Percentiles rank a stretch among this genome's conserved stretches.
These are phyloP conservation scores for Rutstroemia sp. DNA, from an alignment of 2,329 filamentous ascomycete genomes.

Conservation along the genomic window DNA sequence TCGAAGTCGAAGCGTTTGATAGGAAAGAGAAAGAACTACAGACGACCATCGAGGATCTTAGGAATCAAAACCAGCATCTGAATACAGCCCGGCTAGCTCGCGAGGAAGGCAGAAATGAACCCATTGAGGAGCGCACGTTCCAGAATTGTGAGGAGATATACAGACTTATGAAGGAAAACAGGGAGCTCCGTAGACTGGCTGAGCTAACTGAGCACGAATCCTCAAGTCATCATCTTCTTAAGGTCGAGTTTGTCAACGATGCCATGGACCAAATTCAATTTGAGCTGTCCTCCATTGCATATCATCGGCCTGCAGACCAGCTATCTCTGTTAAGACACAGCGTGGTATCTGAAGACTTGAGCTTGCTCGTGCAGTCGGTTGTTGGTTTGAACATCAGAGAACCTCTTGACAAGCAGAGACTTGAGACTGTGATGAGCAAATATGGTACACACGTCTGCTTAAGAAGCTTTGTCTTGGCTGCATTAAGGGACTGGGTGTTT, in stretches of 20 bases:
- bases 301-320: not conserved
- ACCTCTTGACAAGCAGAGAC: not conserved
- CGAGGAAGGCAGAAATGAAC: not conserved
- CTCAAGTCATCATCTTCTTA: not conserved
- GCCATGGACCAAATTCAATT: conserved; percentile 8
- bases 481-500: conserved; percentile 14
- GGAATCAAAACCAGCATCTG: not conserved
- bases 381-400: not conserved
- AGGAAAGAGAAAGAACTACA: not conserved
- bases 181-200: not conserved
- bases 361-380: not conserved
- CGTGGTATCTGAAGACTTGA: not conserved
- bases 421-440: not conserved
- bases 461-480: conserved; percentile 4
- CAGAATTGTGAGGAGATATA: not conserved
- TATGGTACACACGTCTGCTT: not conserved
- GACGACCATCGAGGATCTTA: not conserved
- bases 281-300: conserved; percentile 10
- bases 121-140: not conserved
- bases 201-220: not conserved
- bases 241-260: not conserved
- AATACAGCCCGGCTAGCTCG: not conserved
- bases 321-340: not conserved
- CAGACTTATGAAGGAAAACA: not conserved
- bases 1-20: not conserved